Evolutionary conservation across 2,329 filamentous ascomycete genomes (phyloP), one percentile per base, ranked within the genome.

Genomic region (Colletotrichum higginsianum): DNA sequence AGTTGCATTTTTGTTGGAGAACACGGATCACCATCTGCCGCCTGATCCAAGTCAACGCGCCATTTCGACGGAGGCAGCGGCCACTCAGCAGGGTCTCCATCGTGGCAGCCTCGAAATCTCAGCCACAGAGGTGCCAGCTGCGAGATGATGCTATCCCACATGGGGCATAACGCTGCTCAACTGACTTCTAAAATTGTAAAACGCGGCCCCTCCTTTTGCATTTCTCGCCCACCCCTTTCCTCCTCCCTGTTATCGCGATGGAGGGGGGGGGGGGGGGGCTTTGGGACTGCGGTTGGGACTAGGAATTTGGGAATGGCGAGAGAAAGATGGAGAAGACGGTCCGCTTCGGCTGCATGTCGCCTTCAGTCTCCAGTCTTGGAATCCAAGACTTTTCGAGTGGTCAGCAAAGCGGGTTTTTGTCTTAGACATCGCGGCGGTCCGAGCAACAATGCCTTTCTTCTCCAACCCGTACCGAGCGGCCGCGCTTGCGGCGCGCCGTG

Each of bases 11-110:
- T 68, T 30, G 53, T 35, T 68, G 46, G 44, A 50, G 13, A 63
- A 63, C 69, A 72, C 69, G 65, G 69, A 69, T 53, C 69, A 68
- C 58, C 46, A n/a, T 53, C 50, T 63, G 60, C 65, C 69, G 53
- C 65, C 46, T 63, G 65, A 55, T 50, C 38, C 46, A 42, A 30
- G 47, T 56, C 58, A 49, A 72, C 65, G 52, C 30, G 30, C 30
- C 49, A 44, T 60, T 21, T 61, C 63, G 42, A 64, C 38, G 58
- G 53, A 35, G 30, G 30, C 30, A 9, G 30, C 30, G 30, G 47
- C 68, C 68, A 68, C 55, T 64, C 58, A 46, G 52, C 58, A 21
- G 30, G 30, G 47, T 42, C 65, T 35, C 23, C 53, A 64, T 63
- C 53, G 46, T 30, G 65, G 40, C 66, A 63, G 68, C 68, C 65